These are phyloP conservation scores for Ogataea pilisensis DNA, from an alignment of 805 yeast species.

Conservation along the genomic window DNA sequence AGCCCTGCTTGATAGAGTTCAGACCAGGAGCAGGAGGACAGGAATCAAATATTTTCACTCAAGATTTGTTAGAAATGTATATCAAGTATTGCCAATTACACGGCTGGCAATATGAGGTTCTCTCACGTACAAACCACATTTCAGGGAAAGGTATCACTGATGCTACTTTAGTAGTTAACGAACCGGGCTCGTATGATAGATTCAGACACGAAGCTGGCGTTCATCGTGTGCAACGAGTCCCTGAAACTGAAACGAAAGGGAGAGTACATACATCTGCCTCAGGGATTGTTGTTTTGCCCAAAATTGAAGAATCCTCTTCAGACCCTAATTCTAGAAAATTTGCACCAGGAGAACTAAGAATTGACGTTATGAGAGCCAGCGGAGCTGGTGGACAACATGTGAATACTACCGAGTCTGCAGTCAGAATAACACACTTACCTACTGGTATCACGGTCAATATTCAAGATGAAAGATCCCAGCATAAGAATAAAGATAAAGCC, in stretches of 20 bases:
- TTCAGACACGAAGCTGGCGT: slow-evolving; percentile 90
- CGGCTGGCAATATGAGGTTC: slow-evolving; percentile 62
- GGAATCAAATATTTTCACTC: slow-evolving; percentile 86
- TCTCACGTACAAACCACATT: slow-evolving; percentile 53
- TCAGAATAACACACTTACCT: slow-evolving; percentile 85
- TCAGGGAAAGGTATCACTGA: slow-evolving; percentile 68
- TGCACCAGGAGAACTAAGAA: slow-evolving; percentile 80
- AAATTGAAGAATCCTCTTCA: slow-evolving; percentile 54
- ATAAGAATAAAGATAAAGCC: slow-evolving; percentile 90
- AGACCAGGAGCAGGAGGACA: slow-evolving; percentile 97
- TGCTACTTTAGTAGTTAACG: slow-evolving; percentile 71
- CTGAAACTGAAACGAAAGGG: slow-evolving; percentile 91
- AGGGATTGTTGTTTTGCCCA: slow-evolving; percentile 90
- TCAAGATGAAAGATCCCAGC: slow-evolving; percentile 96
- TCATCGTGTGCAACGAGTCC: slow-evolving; percentile 92
- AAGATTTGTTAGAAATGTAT: slow-evolving; percentile 80
- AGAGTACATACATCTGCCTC: slow-evolving; percentile 95
- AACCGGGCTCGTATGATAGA: slow-evolving; percentile 70
- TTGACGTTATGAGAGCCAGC: slow-evolving; percentile 96
- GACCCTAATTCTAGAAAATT: slow-evolving; percentile 49
- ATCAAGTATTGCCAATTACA: slow-evolving; percentile 58
- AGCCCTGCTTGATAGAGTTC: slow-evolving; percentile 75
- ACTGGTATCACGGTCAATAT: slow-evolving; percentile 85
- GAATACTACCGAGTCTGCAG: slow-evolving; percentile 96
- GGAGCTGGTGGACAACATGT: slow-evolving; percentile 99